Percentiles rank a stretch among this genome's conserved stretches.
These are phyloP conservation scores for rapeseed (Brassica napus) DNA, from an alignment of 345 rosid species.

Conservation along the genomic window Da-Ae NC_063434.1:7387501-7388000, in stretches of 20 bases:
- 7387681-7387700: no score
- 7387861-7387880: neutral
- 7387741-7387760: conserved; percentile 6
- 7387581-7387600: neutral
- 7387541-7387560: no score
- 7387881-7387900: neutral
- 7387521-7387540: no score
- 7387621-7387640: neutral
- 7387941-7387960: neutral
- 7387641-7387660: neutral
- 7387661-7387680: neutral
- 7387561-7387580: neutral
- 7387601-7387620: neutral
- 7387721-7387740: neutral
- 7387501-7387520: no score
- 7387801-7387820: neutral
- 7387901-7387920: neutral
- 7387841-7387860: neutral
- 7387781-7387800: neutral
- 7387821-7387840: neutral
- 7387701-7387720: neutral
- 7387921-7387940: neutral
- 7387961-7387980: neutral
- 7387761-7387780: neutral
- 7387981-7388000: neutral